Evolutionary conservation across 2,329 filamentous ascomycete species (phyloP).

Genomic region (Ceratocystis colombiana): DNA sequence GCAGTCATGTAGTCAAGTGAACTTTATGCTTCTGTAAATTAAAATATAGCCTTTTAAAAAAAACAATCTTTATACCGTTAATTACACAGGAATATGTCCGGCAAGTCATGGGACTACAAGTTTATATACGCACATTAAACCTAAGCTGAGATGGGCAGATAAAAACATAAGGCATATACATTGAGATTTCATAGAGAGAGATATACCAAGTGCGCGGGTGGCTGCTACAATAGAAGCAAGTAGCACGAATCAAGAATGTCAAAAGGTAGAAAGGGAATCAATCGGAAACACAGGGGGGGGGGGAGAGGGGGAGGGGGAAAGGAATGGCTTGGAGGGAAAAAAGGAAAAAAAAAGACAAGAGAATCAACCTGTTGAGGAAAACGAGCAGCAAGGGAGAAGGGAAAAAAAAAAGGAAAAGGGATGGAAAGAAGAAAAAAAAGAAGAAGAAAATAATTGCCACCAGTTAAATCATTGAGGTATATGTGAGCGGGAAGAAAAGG

Average conservation of each 20-base stretch:
- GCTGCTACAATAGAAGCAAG: slow-evolving; percentile 8
- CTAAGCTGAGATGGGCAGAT: background rate
- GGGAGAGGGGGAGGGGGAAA: background rate
- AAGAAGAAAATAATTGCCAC: slow-evolving; percentile 14
- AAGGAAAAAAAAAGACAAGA: slow-evolving; percentile 11
- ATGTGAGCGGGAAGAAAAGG: background rate
- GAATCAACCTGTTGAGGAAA: background rate
- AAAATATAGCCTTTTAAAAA: too few species aligned
- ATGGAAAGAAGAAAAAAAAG: slow-evolving; percentile 8
- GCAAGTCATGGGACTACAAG: background rate
- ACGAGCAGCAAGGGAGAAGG: background rate
- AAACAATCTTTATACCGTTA: too few species aligned
- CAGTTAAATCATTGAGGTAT: slow-evolving; percentile 12
- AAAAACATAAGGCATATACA: background rate
- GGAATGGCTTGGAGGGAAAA: background rate
- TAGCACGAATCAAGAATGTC: background rate
- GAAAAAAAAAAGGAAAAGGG: background rate
- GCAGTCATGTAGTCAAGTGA: too few species aligned
- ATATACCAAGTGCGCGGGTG: background rate
- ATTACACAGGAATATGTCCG: too few species aligned
- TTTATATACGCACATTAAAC: background rate
- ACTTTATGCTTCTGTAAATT: too few species aligned
- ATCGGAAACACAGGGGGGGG: background rate
- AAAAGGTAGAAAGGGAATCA: slow-evolving; percentile 8
- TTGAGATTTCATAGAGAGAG: slow-evolving; percentile 2